A percentile compares a stretch with the other conserved stretches of the same genome.
These are phyloP conservation scores for Leucosporidium scottii DNA, from an alignment of 768 basidiomycete genomes.

Conservation along the genomic window DNA sequence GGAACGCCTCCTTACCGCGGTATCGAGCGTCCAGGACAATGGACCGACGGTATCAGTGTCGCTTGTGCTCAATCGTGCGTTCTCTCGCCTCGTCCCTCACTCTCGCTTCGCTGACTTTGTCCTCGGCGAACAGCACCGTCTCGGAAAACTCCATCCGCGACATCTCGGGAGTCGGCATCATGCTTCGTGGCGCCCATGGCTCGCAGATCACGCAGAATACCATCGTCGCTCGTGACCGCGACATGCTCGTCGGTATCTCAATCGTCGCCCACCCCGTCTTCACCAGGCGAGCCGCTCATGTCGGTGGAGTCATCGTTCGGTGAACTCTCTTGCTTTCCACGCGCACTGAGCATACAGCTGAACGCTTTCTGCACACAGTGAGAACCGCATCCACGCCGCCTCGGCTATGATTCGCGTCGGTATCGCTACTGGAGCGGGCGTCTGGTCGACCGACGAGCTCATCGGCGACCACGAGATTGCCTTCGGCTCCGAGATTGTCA, in stretches of 20 bases:
- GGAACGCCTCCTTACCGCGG: slow-evolving; percentile 20
- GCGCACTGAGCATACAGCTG: not conserved
- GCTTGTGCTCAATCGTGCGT: slow-evolving; percentile 35
- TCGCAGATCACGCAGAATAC: slow-evolving; percentile 33
- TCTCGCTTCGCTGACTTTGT: not conserved
- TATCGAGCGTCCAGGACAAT: slow-evolving; percentile 32
- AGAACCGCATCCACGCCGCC: slow-evolving; percentile 33
- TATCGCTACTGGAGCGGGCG: slow-evolving; percentile 35
- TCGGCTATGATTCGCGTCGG: slow-evolving; percentile 38
- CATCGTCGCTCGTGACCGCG: slow-evolving; percentile 26
- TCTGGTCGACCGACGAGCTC: slow-evolving; percentile 33
- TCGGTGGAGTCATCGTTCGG: slow-evolving; percentile 16
- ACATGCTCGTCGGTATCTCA: slow-evolving; percentile 35
- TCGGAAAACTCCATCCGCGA: slow-evolving; percentile 39
- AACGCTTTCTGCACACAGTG: slow-evolving; percentile 6
- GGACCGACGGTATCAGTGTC: slow-evolving; percentile 43
- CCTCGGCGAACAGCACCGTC: slow-evolving; percentile 22
- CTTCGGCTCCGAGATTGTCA: slow-evolving; percentile 16
- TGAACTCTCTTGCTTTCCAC: not conserved
- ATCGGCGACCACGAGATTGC: slow-evolving; percentile 27
- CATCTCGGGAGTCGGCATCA: slow-evolving; percentile 39
- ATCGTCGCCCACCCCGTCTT: slow-evolving; percentile 32
- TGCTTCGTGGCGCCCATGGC: slow-evolving; percentile 34
- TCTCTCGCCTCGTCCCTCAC: not conserved
- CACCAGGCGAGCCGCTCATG: not conserved